Conservation (phyloP, 2,329 filamentous ascomycete genomes). For the Phialocephala subalpina region DNA sequence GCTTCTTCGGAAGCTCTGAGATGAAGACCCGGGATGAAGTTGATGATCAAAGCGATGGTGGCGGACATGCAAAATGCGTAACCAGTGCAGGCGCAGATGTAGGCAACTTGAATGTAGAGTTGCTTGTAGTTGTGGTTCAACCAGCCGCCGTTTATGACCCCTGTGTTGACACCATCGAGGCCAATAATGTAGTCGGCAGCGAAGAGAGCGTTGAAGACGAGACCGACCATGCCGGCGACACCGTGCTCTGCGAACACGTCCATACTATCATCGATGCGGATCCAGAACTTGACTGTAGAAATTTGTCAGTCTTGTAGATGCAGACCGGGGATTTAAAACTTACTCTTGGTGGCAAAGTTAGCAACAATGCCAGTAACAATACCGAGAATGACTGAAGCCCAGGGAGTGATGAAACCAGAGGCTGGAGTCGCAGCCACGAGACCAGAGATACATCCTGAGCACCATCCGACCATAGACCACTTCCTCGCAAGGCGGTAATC, state of each 20-base stretch:
- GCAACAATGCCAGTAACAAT: conserved; percentile 70
- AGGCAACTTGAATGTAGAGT: conserved; percentile 82
- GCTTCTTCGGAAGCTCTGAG: conserved; percentile 83
- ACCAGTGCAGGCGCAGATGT: conserved; percentile 69
- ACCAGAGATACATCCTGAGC: conserved; percentile 74
- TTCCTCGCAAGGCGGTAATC: conserved; percentile 79
- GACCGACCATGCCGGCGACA: conserved; percentile 72
- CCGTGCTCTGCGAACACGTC: conserved; percentile 78
- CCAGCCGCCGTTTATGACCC: conserved; percentile 70
- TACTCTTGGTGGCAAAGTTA: conserved; percentile 72
- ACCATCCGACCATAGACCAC: conserved; percentile 72
- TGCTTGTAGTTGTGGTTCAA: conserved; percentile 77
- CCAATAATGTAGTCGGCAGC: conserved; percentile 75
- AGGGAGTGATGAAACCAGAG: conserved; percentile 72
- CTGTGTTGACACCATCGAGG: conserved; percentile 79
- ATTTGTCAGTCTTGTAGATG: conserved; percentile 22
- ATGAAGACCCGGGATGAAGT: conserved; percentile 78
- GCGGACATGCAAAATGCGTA: conserved; percentile 81
- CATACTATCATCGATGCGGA: conserved; percentile 74
- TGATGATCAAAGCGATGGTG: conserved; percentile 76
- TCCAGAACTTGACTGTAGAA: conserved; percentile 50
- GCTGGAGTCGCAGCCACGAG: conserved; percentile 75
- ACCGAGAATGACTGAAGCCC: conserved; percentile 72
- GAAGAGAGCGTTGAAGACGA: conserved; percentile 79
- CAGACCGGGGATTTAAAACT: conserved; percentile 20